Percentiles rank a stretch among this genome's conserved stretches.
phyloP scores from a whole-genome alignment of 805 yeast species.

The Wickerhamiella slavikovae region DNA sequence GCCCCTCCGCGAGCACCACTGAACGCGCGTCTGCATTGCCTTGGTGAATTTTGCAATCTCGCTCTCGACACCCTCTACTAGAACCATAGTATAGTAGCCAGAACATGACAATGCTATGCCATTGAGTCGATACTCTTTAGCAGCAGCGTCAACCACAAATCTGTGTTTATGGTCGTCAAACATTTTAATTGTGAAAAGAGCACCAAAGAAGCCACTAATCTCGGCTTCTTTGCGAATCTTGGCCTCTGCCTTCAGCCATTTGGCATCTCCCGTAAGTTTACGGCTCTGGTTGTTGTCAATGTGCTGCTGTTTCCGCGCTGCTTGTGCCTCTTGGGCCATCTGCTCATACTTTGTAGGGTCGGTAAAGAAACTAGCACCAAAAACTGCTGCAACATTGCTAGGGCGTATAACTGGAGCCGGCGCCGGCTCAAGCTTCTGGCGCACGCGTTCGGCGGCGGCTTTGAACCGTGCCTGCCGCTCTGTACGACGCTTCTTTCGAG shows the following conservation, averaged over 20 bases:
- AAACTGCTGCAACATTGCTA: constrained; percentile 66
- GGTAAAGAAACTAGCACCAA: constrained; percentile 63
- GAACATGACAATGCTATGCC: constrained; percentile 28
- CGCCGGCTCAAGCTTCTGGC: constrained; percentile 65
- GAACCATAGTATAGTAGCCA: constrained; percentile 29
- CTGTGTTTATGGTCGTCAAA: constrained; percentile 44
- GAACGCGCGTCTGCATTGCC: constrained; percentile 19
- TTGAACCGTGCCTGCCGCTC: constrained; percentile 41
- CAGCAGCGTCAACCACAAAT: constrained; percentile 62
- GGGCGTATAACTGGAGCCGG: constrained; percentile 79
- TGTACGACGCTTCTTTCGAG: constrained; percentile 50
- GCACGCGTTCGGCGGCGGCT: constrained; percentile 57
- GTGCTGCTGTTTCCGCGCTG: constrained; percentile 38
- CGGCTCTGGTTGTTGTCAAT: constrained; percentile 38
- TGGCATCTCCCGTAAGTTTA: constrained; percentile 37
- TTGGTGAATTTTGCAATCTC: constrained; percentile 41
- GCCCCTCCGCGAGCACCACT: too few species aligned
- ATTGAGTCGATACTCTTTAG: constrained; percentile 42
- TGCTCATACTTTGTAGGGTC: constrained; percentile 81
- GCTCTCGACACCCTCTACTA: constrained; percentile 58
- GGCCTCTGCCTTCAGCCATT: constrained; percentile 26
- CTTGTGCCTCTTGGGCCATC: constrained; percentile 47
- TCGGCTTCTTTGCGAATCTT: constrained; percentile 32
- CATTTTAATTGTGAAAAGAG: constrained; percentile 36
- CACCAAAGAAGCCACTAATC: constrained; percentile 28